Evolutionary conservation across 495 filamentous ascomycete genomes (phyloP), one percentile per base, ranked within the genome.

Genomic region (Entonaema liquescens): DNA sequence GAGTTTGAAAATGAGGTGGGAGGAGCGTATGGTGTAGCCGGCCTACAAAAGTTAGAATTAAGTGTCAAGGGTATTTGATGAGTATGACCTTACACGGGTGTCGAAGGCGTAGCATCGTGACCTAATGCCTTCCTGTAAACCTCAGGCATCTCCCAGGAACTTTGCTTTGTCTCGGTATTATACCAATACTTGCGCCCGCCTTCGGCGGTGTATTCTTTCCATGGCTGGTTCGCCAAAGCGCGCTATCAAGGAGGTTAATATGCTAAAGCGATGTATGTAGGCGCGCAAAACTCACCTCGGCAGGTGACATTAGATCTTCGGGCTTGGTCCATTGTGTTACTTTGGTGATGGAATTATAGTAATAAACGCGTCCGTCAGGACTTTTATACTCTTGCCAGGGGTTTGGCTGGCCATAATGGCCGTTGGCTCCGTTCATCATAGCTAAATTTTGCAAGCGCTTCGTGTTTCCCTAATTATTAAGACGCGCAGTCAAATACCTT

Each of bases 301-400:
- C 89, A 11, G 88, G 88, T 1, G 87, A 92, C 94, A 97, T 95
- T 79, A 98, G 78, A 42, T 95, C 96, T 68, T 89, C 85, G 19
- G 95, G 95, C 80, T 97, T 98, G 40, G 88, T 89, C 95, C 95
- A 99, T 88, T 94, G 91, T 31, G 95, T 98, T 33, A 84, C 90
- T 75, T 95, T 94, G 4, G 93, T 97, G 67, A 90, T 81, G 3
- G 88, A 81, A 79, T 98, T 97, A 82, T 93, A 97, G 77, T 97
- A 99, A 80, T 99, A 99, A n/a, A 89, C 83, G 56, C 93, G 87
- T 42, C 95, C 95, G 71, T 97, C 95, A 3, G 89, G 77, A 74
- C 91, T 92, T 73, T 90, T 89, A 59, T 93, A 91, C 82, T 95
- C 92, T 78, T 91, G 89, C 95, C 95, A 98, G 21, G 89, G 79